Evolutionary conservation across 257 asterid genomes (phyloP), one percentile per base, ranked within the genome.

Genomic region (Euphrasia confusa): DNA sequence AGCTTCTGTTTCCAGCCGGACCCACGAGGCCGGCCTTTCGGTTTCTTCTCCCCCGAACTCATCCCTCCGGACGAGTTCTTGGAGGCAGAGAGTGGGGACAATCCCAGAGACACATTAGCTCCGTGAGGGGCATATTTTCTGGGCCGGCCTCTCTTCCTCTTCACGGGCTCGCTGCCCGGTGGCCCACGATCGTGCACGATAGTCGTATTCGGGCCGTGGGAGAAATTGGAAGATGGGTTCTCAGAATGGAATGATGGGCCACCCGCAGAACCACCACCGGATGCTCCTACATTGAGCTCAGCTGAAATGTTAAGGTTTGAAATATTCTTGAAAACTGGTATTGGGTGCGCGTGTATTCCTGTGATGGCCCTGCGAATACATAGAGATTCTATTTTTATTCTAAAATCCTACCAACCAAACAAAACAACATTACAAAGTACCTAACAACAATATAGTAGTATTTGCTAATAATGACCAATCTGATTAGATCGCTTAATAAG

Each of bases 71-170:
- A 65, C 14, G 87, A 71, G 57, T 83, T 78, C 57, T 68, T 71
- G 45, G 87, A 70, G 7, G 77, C 74, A 7, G 90, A 72, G 77
- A 81, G 45, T 4, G 97, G 90, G 62, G 97, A 84, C 60, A 84
- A 66, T 56, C 80, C 91, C 44, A 89, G 68, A 35, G 87, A 75
- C 95, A 77, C 77, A 58, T 79, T 81, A 55, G 90, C 80, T 57
- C 95, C 96, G 64, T 87, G 96, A 1, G 96, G 94, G 45, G 77
- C 96, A 68, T 92, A 92, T 52, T 92, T 92, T 67, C 98, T 80
- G 2, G 98, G 98, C 76, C 98, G 76, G 21, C 98, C 98, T 75
- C 98, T 81, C 81, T 92, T 92, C 75, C 84, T 91, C 83, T 86
- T 92, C 72, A 75, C 89, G 0, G 79, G 70, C 66, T 82, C 95